A percentile compares a stretch with the other conserved stretches of the same genome.
Conservation (phyloP, 2,329 filamentous ascomycete genomes). For the Chlorencoelia australis region DNA sequence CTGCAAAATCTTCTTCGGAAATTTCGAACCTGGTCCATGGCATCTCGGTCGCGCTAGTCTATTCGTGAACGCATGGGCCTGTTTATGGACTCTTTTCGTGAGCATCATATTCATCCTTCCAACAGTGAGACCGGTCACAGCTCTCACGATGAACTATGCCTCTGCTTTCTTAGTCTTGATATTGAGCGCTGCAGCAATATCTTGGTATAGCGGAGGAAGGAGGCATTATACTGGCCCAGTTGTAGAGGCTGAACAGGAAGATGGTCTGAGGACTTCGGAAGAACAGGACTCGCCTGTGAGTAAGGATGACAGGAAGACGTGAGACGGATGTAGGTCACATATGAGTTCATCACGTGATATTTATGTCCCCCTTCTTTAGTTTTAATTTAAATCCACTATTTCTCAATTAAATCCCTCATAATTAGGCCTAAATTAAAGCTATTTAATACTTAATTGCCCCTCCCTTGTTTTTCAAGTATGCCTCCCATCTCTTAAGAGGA, state of each 20-base stretch:
- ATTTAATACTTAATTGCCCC: not conserved
- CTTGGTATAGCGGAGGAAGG: conserved; percentile 37
- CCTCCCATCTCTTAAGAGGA: not conserved
- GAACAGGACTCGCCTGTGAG: conserved; percentile 5
- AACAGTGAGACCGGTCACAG: conserved; percentile 35
- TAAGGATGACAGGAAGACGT: conserved; percentile 2
- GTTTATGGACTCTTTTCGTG: conserved; percentile 42
- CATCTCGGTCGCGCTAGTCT: conserved; percentile 35
- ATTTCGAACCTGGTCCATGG: conserved; percentile 43
- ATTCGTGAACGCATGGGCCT: conserved; percentile 38
- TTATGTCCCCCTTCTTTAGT: too few species aligned
- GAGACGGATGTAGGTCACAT: conserved; percentile 4
- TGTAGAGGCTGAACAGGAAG: conserved; percentile 18
- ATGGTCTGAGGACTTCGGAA: conserved; percentile 3
- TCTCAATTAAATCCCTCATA: conserved; percentile 2
- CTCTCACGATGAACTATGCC: conserved; percentile 45
- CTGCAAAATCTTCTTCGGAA: conserved; percentile 39
- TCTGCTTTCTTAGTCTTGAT: conserved; percentile 39
- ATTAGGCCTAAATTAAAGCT: not conserved
- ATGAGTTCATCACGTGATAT: conserved; percentile 6
- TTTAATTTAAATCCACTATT: conserved; percentile 2
- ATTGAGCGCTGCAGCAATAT: conserved; percentile 32
- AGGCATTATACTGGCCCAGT: conserved; percentile 39
- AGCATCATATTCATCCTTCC: conserved; percentile 45
- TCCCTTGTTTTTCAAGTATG: too few species aligned